Base-by-base conservation (phyloP, 306 rosid species). In the Abrus pulchellus region DNA sequence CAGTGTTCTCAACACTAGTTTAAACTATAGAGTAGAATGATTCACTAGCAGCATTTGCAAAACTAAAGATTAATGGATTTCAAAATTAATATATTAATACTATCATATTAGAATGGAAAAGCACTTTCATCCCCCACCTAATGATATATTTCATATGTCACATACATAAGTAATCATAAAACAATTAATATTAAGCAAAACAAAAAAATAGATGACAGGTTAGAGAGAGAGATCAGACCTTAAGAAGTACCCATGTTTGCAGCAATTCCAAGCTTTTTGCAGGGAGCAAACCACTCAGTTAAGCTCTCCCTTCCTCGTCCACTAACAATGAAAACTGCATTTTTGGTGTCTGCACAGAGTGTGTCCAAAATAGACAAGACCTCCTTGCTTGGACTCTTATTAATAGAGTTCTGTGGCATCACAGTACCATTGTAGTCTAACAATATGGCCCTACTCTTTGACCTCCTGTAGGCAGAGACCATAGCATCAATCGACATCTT, bases 351-450 rank as follows among this genome's bases (percentile, higher is more conserved):
- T 34, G 82, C 86, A 86, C 90, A 84, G 14, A 92, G 89, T 10
- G 82, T 64, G 71, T 89, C 86, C 85, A 90, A 79, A 68, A 88
- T 67, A 69, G 90, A 79, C 79, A 92, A 75, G 56, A 92, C 97
- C 85, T 86, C 87, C 72, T 72, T 76, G 79, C 90, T 87, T 1
- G 97, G 97, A 50, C 88, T 81, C 82, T 89, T 90, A 80, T 83
- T 83, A 63, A 89, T 83, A 74, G 92, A 90, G 83, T 86, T 85
- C 64, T 92, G 94, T n/a, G 92, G 94, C 93, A 90, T 89, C 79
- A 92, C 90, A 68, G 93, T 92, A 74, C 97, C 97, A 83, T 92
- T 93, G 55, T 92, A 92, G 79, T 92, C 97, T 85, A 92, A 89
- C 75, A 92, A 83, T 83, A 92, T 92, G 82, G 92, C 94, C 84